These are phyloP conservation scores for Penicillium nordicum DNA, from an alignment of 2,329 filamentous ascomycete species.

Conservation along the genomic window DNA sequence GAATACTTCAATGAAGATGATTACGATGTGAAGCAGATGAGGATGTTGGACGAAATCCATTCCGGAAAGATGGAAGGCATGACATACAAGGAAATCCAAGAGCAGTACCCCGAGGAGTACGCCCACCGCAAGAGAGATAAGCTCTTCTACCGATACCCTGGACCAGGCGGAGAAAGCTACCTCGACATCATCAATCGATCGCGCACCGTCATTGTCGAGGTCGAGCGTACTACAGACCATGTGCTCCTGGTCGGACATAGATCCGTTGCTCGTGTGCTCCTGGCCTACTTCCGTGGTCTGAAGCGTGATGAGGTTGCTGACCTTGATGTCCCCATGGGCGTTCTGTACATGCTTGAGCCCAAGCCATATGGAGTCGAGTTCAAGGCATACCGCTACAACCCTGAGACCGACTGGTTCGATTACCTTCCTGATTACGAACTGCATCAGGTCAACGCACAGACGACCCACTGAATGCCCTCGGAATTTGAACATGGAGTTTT, in stretches of 20 bases:
- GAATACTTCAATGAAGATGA: constrained; percentile 93
- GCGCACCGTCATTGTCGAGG: constrained; percentile 91
- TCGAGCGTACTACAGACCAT: constrained; percentile 96
- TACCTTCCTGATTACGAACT: constrained; percentile 81
- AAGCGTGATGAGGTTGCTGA: constrained; percentile 89
- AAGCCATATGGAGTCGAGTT: constrained; percentile 98
- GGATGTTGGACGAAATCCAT: constrained; percentile 95
- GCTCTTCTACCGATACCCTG: constrained; percentile 93
- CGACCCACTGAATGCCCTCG: background rate
- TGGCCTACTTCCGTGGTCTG: constrained; percentile 95
- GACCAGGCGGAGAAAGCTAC: constrained; percentile 92
- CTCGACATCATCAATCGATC: constrained; percentile 95
- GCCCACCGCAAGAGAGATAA: constrained; percentile 77
- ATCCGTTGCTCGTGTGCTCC: constrained; percentile 83
- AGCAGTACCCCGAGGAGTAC: constrained; percentile 77
- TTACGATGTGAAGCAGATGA: constrained; percentile 95
- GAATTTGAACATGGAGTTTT: background rate
- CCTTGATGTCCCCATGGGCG: constrained; percentile 87
- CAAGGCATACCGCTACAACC: constrained; percentile 89
- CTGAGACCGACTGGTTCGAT: constrained; percentile 73
- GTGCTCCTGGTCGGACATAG: constrained; percentile 89
- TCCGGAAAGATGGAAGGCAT: constrained; percentile 90
- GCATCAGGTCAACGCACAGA: constrained; percentile 39
- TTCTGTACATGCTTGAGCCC: constrained; percentile 91
- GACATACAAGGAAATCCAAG: constrained; percentile 86